Evolutionary conservation across 73 alveolate species (phyloP).

Genomic region (Paramecium biaurelia): DNA sequence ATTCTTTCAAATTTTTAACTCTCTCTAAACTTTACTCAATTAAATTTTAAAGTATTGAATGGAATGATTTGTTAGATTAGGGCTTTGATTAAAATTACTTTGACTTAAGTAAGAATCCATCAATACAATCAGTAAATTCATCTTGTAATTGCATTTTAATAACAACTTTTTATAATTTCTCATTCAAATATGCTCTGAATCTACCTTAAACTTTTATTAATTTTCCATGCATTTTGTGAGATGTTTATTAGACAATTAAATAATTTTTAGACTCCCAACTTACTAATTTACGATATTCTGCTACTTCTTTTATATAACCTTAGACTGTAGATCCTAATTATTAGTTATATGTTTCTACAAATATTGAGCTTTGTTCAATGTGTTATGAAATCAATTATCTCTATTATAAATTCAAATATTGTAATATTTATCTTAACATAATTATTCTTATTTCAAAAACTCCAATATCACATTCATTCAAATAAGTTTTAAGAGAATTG

Average conservation of each 20-base stretch:
- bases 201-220: constrained; percentile 2
- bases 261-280: constrained; percentile 44
- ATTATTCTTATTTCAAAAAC: background rate
- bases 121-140: background rate
- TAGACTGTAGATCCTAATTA: background rate
- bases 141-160: background rate
- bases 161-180: background rate
- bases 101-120: background rate
- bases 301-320: constrained; percentile 10
- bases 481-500: background rate
- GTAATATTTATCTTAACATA: background rate
- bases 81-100: background rate
- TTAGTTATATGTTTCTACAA: background rate
- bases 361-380: background rate
- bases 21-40: constrained; percentile 3
- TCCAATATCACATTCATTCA: background rate
- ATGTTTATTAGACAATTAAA: background rate
- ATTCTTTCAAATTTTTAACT: background rate
- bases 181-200: constrained; percentile 11
- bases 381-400: background rate
- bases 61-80: background rate
- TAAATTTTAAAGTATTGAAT: background rate
- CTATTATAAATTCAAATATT: background rate
- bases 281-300: constrained; percentile 29
- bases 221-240: constrained; percentile 38